Evolutionary conservation across 2,329 filamentous ascomycete species (phyloP).

Genomic region (Colletotrichum lini): DNA sequence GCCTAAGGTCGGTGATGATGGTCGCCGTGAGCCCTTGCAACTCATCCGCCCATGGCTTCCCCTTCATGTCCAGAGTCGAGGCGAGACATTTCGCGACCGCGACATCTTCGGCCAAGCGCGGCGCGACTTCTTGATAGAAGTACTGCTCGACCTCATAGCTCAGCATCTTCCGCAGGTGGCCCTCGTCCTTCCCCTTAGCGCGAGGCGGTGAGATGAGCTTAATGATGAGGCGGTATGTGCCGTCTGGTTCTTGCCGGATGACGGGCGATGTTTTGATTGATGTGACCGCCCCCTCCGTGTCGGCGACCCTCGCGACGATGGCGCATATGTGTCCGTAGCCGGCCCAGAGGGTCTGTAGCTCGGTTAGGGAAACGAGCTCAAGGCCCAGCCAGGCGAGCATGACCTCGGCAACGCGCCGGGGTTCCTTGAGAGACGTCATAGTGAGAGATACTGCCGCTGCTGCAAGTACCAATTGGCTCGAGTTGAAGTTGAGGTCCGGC

Average conservation of each 20-base stretch:
- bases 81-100: slow-evolving; percentile 66
- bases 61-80: slow-evolving; percentile 54
- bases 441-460: slow-evolving; percentile 1
- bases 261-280: slow-evolving; percentile 38
- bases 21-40: slow-evolving; percentile 64
- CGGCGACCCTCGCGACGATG: slow-evolving; percentile 58
- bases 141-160: slow-evolving; percentile 78
- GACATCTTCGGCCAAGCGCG: slow-evolving; percentile 58
- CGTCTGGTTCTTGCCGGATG: slow-evolving; percentile 37
- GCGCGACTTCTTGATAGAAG: slow-evolving; percentile 73
- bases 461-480: slow-evolving; percentile 3
- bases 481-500: background rate
- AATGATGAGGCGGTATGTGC: slow-evolving; percentile 63
- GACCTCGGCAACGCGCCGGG: slow-evolving; percentile 54
- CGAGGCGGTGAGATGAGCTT: slow-evolving; percentile 72
- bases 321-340: slow-evolving; percentile 71
- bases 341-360: slow-evolving; percentile 64
- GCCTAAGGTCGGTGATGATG: slow-evolving; percentile 70
- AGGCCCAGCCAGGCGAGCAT: slow-evolving; percentile 58
- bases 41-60: slow-evolving; percentile 49
- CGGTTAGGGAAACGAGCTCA: slow-evolving; percentile 55
- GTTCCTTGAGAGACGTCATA: slow-evolving; percentile 41
- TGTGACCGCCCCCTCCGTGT: background rate
- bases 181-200: slow-evolving; percentile 62
- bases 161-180: slow-evolving; percentile 75